Percentiles rank a stretch among this genome's conserved stretches.
phyloP scores from a whole-genome alignment of 345 rosid genomes.

The Sisymbrium altissimum region DNA sequence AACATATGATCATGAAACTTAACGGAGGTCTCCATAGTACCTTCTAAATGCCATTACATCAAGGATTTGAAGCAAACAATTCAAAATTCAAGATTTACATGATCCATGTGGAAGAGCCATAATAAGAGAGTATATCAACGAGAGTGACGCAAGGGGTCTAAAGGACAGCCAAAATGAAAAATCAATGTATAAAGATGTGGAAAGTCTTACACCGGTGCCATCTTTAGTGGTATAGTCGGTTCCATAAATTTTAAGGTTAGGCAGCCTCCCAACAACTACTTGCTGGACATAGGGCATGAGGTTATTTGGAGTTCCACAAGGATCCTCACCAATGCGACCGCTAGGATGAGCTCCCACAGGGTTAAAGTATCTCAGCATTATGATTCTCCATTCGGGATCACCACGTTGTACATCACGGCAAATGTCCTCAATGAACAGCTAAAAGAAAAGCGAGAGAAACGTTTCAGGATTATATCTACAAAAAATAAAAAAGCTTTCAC shows the following conservation, averaged over 20 bases:
- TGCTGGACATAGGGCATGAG: slow-evolving; percentile 99
- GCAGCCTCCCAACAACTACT: slow-evolving; percentile 91
- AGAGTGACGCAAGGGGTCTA: neutral
- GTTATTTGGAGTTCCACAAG: slow-evolving; percentile 91
- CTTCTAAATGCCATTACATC: neutral
- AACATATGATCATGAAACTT: neutral
- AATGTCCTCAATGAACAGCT: slow-evolving; percentile 94
- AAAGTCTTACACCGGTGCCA: slow-evolving; percentile 89
- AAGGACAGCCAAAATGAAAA: neutral
- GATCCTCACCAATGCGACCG: slow-evolving; percentile 94
- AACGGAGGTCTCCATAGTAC: neutral
- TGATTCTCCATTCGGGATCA: slow-evolving; percentile 84
- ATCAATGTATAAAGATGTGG: neutral
- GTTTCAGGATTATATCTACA: neutral
- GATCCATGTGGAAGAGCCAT: neutral
- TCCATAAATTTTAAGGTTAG: slow-evolving; percentile 77
- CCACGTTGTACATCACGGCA: slow-evolving; percentile 70
- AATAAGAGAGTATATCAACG: neutral
- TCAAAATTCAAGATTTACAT: slow-evolving; percentile 1
- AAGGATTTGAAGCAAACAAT: slow-evolving; percentile 9
- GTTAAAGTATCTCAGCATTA: slow-evolving; percentile 92
- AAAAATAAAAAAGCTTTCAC: neutral
- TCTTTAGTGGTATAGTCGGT: slow-evolving; percentile 83
- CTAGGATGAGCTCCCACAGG: slow-evolving; percentile 99
- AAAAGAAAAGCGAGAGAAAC: slow-evolving; percentile 16